Base-by-base conservation (phyloP, 2,329 filamentous ascomycete genomes). In the Beauveria pseudobassiana region DNA sequence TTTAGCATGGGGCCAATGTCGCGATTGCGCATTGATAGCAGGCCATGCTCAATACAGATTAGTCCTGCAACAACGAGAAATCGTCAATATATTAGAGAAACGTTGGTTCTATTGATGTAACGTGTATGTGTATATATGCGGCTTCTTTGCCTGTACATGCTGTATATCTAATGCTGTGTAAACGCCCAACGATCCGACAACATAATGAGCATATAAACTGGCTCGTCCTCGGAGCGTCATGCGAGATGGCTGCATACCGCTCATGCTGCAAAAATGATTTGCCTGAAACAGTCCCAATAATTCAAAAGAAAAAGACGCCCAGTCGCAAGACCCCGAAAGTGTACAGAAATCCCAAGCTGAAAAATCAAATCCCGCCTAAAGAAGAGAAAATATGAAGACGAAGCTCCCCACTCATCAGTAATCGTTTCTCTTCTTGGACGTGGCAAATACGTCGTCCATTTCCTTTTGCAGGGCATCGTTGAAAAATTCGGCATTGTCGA, bases 401-500 rank as follows among this genome's bases (percentile, higher is more conserved):
- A 24, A 24, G 4, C 18, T 49, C 7, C 3, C 38, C 34, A 12
- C 12, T 40, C 22, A 54, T 53, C 3, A 48, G 26, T 42, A 9
- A 2, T 60, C 58, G 5, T 55, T 55, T n/a, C 28, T 58, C 49
- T 55, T 60, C 63, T 66, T 68, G 61, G 72, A 71, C 5, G 63
- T 64, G 38, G 68, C 67, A 52, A 68, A 71, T 2, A 80, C 83
- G 49, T 83, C 80, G 28, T 81, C 78, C 68, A 87, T 69, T 67
- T 86, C 83, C 65, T 78, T 77, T 18, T 71, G 73, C 12, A 86
- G 74, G 51, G 79, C 74, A 3, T 77, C 69, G 70, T 86, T 86
- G 69, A 86, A 86, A 56, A 81, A 78, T 0, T 82, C 78, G 0
- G 82, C 76, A 64, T 86, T 86, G 65, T 86, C 83, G 28, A 86